Evolutionary conservation across 192 early-diverging fungal species (phyloP).

Genomic region (Rhizoclosmatium sp.): DNA sequence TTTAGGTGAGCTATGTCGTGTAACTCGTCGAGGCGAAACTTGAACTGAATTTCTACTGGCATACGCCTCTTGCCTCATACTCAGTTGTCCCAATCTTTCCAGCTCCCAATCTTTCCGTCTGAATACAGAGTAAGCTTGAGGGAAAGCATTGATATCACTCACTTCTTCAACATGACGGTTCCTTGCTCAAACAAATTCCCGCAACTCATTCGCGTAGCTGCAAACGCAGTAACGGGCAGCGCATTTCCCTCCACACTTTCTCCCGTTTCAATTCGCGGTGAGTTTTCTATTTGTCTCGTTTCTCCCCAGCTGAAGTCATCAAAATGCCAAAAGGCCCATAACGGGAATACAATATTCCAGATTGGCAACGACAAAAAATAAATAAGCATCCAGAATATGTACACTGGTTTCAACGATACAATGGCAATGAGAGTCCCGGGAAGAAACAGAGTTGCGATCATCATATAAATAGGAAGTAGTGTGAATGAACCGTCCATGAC

Average conservation of each 20-base stretch:
- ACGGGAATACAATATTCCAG: conserved; percentile 93
- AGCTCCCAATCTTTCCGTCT: no score
- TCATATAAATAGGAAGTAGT: conserved; percentile 71
- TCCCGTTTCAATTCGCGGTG: no score
- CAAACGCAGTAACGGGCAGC: no score
- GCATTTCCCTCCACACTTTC: no score
- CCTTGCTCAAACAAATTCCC: background rate
- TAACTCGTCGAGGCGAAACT: no score
- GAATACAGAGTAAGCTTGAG: no score
- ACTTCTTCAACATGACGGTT: background rate
- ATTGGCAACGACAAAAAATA: conserved; percentile 84
- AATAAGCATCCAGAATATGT: conserved; percentile 90
- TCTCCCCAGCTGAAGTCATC: conserved; percentile 71
- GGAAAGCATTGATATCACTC: background rate
- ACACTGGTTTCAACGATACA: conserved; percentile 82
- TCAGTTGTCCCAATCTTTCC: no score
- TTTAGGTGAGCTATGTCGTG: no score
- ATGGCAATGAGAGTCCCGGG: conserved; percentile 90
- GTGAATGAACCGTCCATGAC: conserved; percentile 4
- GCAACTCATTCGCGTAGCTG: background rate
- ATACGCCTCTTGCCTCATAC: no score
- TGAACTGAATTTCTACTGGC: no score
- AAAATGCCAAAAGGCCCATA: conserved; percentile 78
- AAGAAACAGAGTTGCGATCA: conserved; percentile 82
- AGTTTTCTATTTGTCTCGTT: conserved; percentile 22